phyloP scores from a whole-genome alignment of 345 rosid species.

The Lepidium sativum region DNA sequence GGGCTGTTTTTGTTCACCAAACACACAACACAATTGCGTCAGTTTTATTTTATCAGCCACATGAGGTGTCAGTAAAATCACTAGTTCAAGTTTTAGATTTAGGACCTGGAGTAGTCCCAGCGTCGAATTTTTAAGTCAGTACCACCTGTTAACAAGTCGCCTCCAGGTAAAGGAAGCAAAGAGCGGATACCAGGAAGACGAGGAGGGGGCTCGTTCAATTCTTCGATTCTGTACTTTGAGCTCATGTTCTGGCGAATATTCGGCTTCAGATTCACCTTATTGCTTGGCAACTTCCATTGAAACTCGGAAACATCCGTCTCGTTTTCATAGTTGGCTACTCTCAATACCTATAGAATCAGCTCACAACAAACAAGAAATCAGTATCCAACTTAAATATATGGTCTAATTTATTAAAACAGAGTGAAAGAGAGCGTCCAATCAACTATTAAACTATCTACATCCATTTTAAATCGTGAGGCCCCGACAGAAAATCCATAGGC shows the following conservation, averaged over 20 bases:
- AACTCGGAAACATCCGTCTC: slow-evolving; percentile 57
- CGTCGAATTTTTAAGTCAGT: slow-evolving; percentile 91
- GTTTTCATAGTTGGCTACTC: slow-evolving; percentile 65
- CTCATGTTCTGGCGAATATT: slow-evolving; percentile 55
- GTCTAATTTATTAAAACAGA: neutral
- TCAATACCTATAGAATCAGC: slow-evolving; percentile 47
- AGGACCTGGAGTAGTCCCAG: slow-evolving; percentile 84
- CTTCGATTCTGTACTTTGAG: slow-evolving; percentile 79
- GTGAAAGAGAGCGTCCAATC: neutral
- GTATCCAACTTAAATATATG: neutral
- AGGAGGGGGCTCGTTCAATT: slow-evolving; percentile 81
- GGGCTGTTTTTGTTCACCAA: slow-evolving; percentile 46
- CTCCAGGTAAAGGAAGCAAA: slow-evolving; percentile 89
- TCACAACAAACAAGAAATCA: neutral
- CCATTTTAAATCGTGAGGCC: neutral
- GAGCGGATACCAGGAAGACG: slow-evolving; percentile 83
- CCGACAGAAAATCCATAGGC: neutral
- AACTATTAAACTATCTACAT: neutral
- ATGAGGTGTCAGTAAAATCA: slow-evolving; percentile 3
- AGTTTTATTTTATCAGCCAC: neutral
- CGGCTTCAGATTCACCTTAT: slow-evolving; percentile 43
- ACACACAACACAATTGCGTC: slow-evolving; percentile 15
- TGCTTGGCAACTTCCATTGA: slow-evolving; percentile 73
- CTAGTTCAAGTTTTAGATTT: neutral
- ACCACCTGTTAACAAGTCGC: slow-evolving; percentile 91